Percentiles rank a stretch among this genome's conserved stretches.
Conservation (phyloP, 768 basidiomycete genomes). For the Lactarius trivialis region DNA sequence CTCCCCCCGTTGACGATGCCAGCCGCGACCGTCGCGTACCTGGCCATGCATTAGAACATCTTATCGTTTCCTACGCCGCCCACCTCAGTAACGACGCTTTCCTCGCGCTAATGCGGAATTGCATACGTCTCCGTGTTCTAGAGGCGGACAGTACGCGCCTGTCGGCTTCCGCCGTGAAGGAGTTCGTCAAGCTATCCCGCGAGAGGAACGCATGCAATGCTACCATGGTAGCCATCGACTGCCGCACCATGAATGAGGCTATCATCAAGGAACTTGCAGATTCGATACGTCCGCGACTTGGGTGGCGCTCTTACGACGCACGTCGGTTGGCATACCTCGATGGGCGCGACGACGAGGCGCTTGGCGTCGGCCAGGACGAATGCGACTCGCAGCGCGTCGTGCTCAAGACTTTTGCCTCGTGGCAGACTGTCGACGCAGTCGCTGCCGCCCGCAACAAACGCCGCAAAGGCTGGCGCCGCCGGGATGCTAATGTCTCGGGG, state of each 20-base stretch:
- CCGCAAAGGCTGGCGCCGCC: constrained; percentile 41
- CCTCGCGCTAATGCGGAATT: constrained; percentile 54
- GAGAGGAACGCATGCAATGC: constrained; percentile 45
- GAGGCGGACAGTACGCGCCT: constrained; percentile 81
- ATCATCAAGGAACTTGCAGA: constrained; percentile 53
- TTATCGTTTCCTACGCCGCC: constrained; percentile 62
- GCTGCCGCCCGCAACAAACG: constrained; percentile 58
- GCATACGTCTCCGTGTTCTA: constrained; percentile 53
- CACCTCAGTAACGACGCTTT: constrained; percentile 61
- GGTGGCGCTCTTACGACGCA: constrained; percentile 71
- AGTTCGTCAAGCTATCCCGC: constrained; percentile 56
- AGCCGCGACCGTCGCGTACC: constrained; percentile 18
- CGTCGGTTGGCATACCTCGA: constrained; percentile 67
- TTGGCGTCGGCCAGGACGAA: constrained; percentile 72
- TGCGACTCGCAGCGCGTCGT: constrained; percentile 68
- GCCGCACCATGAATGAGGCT: constrained; percentile 59
- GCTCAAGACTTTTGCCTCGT: constrained; percentile 78
- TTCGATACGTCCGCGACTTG: constrained; percentile 59
- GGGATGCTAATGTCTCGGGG: constrained; percentile 36
- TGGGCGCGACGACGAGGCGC: constrained; percentile 56
- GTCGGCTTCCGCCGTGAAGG: constrained; percentile 48
- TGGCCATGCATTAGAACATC: constrained; percentile 65
- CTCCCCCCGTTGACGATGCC: constrained; percentile 19
- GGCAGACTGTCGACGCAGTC: constrained; percentile 82
- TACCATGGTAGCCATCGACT: constrained; percentile 65